Base-by-base conservation (phyloP, 352 stramenopile genomes). In the Phytophthora parvispora region DNA sequence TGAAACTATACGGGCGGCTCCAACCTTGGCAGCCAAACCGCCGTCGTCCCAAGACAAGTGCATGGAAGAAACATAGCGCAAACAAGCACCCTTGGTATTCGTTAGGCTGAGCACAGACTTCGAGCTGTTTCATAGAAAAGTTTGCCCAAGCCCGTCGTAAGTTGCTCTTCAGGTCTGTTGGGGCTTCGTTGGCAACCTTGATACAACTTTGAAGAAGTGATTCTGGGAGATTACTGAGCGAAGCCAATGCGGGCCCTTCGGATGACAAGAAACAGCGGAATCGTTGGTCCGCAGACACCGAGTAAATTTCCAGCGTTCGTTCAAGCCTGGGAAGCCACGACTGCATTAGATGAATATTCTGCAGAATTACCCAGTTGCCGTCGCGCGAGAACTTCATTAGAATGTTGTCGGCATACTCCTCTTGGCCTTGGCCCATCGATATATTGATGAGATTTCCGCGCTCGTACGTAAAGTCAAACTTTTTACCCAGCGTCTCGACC, bases 241-340 rank as follows among this genome's bases (percentile, higher is more conserved):
- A 92, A 1, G 86, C 71, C 8, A 93, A 64, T 12, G 88, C 80
- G n/a, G 96, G 94, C 0, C 88, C 87, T 60, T 99, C 96, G 1
- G 95, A 96, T 15, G 92, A 98, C 25, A 99, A 70, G 47, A 99
- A 99, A 63, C 95, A 99, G 6, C 96, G 90, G 67, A 99, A 99
- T 65, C 97, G 97, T 29, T 89, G 78, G 65, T 99, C 96, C 4
- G 91, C 91, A 1, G 91, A 84, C 6, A 91, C 82, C 0, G 86
- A 94, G 50, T 80, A 97, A 34, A 93, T 59, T 43, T 96, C 84
- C 2, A 96, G 56, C 5, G 91, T 81, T 10, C 84, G 76, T 51
- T 98, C 93, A 20, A 98, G 84, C 54, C 84, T 85, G 0, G 87
- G 87, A 12, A 98, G 61, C 94, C 93, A 98, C 25, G 81, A 86